These are phyloP conservation scores for Fusarium verticillioides DNA, from an alignment of 2,329 filamentous ascomycete genomes.

Conservation along the genomic window DNA sequence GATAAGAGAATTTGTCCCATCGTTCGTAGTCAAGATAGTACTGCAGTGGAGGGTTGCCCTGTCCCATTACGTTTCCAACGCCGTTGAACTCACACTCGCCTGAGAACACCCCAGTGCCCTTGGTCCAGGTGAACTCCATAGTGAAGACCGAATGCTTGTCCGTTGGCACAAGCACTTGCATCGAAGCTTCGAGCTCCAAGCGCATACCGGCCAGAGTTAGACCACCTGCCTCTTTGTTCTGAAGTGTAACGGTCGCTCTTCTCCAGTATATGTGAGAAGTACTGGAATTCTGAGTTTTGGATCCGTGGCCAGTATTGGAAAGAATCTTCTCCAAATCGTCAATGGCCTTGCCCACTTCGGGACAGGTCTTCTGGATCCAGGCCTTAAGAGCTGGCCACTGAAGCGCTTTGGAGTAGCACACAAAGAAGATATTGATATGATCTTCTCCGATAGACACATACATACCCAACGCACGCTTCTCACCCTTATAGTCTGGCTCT, in stretches of 20 bases:
- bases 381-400: fast-evolving
- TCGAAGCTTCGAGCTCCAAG: neutral
- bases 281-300: fast-evolving
- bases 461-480: neutral
- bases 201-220: fast-evolving
- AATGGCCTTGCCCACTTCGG: neutral
- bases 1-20: fast-evolving
- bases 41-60: fast-evolving
- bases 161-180: neutral
- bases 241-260: neutral
- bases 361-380: fast-evolving
- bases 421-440: neutral
- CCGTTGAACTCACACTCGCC: fast-evolving
- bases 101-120: neutral
- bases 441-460: neutral
- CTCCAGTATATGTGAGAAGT: neutral
- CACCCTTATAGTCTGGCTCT: neutral
- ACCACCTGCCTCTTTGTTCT: fast-evolving
- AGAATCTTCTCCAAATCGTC: fast-evolving
- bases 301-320: fast-evolving
- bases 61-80: fast-evolving
- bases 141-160: neutral
- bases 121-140: fast-evolving
- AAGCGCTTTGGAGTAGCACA: neutral
- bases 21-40: neutral